Percentiles rank a stretch among this genome's conserved stretches.
phyloP scores from a whole-genome alignment of 108 stramenopile species.

The Cylindrotheca fusiformis region DNA sequence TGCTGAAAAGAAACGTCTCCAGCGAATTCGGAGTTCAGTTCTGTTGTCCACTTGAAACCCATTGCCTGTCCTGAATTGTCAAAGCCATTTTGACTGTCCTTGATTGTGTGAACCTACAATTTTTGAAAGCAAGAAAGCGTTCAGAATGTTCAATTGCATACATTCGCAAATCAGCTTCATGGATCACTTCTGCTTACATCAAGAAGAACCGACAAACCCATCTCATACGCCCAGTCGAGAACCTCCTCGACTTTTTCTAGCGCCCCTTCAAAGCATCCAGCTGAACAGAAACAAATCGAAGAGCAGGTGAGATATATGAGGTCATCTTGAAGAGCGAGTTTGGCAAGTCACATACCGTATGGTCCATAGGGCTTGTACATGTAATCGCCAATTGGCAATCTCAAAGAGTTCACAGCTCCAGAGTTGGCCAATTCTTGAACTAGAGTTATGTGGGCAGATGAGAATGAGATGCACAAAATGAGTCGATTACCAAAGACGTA shows the following conservation, averaged over 20 bases:
- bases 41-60: conserved; percentile 77
- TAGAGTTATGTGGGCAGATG: too few species aligned
- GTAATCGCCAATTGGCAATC: conserved; percentile 91
- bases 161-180: too few species aligned
- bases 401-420: conserved; percentile 77
- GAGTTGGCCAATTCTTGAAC: conserved; percentile 58
- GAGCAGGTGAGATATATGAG: background rate
- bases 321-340: background rate
- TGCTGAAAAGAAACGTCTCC: conserved; percentile 31
- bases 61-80: conserved; percentile 81
- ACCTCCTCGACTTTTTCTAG: conserved; percentile 83
- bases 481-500: too few species aligned
- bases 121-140: too few species aligned
- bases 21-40: conserved; percentile 34
- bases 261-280: conserved; percentile 84
- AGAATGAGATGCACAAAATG: too few species aligned
- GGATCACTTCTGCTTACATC: too few species aligned
- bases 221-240: conserved; percentile 75
- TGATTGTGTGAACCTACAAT: conserved; percentile 63
- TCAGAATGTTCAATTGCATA: too few species aligned
- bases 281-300: conserved; percentile 1
- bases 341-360: conserved; percentile 38
- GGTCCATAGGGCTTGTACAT: conserved; percentile 91
- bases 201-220: conserved; percentile 73
- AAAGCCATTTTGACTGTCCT: conserved; percentile 89